Evolutionary conservation across 176 grass and related monocot species (phyloP).

Genomic region (Cymbopogon citratus): DNA sequence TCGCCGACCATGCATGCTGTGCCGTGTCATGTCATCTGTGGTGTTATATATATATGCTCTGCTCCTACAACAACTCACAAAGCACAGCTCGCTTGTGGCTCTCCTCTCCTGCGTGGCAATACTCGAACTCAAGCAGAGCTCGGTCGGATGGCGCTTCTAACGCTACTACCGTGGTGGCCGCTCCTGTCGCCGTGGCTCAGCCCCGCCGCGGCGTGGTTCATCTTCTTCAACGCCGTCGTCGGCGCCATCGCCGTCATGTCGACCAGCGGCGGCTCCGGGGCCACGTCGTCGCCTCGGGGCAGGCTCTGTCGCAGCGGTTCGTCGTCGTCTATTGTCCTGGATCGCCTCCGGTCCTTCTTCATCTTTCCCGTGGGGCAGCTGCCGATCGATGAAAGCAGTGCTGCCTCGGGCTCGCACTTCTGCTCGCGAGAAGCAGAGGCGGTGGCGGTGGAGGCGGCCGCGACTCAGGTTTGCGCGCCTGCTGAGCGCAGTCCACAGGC

Average conservation of each 20-base stretch:
- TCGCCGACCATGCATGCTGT: background rate
- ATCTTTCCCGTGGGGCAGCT: background rate
- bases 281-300: background rate
- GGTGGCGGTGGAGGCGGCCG: background rate
- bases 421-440: background rate
- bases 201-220: constrained; percentile 25
- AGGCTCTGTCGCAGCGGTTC: constrained; percentile 25
- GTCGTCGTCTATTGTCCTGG: constrained; percentile 14
- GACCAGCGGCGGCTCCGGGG: background rate
- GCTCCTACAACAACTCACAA: background rate
- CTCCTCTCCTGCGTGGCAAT: too few species aligned
- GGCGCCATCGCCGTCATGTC: constrained; percentile 15
- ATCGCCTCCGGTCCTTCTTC: constrained; percentile 19
- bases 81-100: background rate
- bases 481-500: background rate
- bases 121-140: background rate
- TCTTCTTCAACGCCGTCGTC: constrained; percentile 33
- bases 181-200: constrained; percentile 24
- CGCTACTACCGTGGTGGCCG: too few species aligned
- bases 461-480: background rate
- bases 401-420: background rate
- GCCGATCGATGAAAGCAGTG: background rate
- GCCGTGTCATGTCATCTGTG: background rate
- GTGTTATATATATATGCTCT: background rate
- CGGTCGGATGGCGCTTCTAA: background rate